A percentile compares a stretch with the other conserved stretches of the same genome.
Evolutionary conservation across 208 protist genomes (phyloP).

Genomic region (Tritrichomonas foetus): DNA sequence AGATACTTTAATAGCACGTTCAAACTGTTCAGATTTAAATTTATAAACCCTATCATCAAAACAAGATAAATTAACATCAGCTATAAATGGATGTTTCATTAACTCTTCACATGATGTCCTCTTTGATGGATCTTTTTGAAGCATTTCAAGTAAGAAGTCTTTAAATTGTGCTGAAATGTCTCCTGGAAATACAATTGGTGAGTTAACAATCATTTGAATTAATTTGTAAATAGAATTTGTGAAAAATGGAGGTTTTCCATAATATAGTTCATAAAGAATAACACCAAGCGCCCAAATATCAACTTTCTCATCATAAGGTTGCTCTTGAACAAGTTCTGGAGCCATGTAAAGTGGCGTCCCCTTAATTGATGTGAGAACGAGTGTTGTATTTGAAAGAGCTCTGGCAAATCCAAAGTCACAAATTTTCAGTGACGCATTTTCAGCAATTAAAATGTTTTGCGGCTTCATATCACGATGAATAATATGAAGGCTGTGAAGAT

Average conservation of each 20-base stretch:
- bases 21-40: slow-evolving; percentile 1
- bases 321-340: slow-evolving; percentile 73
- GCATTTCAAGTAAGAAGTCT: not conserved
- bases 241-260: slow-evolving; percentile 86
- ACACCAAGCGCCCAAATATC: slow-evolving; percentile 95
- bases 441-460: slow-evolving; percentile 84
- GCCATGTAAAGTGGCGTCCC: slow-evolving; percentile 84
- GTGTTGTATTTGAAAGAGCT: slow-evolving; percentile 71
- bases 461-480: slow-evolving; percentile 83
- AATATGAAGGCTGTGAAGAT: slow-evolving; percentile 87
- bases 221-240: slow-evolving; percentile 86
- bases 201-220: slow-evolving; percentile 79
- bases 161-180: not conserved
- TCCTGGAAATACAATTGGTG: not conserved
- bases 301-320: slow-evolving; percentile 57
- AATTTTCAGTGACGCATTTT: slow-evolving; percentile 70
- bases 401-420: slow-evolving; percentile 95
- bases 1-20: not conserved
- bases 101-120: slow-evolving; percentile 18
- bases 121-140: slow-evolving; percentile 1
- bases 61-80: not conserved
- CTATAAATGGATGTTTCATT: not conserved
- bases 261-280: slow-evolving; percentile 91
- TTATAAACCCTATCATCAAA: not conserved
- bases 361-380: slow-evolving; percentile 84